Evolutionary conservation across 2,329 filamentous ascomycete species (phyloP).

Genomic region (Neoarthrinium moseri): DNA sequence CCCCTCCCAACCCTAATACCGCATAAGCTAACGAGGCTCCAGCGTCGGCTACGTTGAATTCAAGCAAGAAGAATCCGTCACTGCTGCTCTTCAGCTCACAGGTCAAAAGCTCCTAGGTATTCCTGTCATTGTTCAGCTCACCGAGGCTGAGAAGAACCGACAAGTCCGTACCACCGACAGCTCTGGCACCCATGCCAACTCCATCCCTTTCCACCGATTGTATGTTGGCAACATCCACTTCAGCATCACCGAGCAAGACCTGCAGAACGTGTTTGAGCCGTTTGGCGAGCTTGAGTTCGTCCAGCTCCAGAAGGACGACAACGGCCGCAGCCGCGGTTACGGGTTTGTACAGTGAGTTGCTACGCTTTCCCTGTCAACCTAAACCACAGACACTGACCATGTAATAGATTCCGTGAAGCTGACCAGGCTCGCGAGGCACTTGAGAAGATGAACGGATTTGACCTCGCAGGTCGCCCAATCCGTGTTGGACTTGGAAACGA

Average conservation of each 20-base stretch:
- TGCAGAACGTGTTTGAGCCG: slow-evolving; percentile 94
- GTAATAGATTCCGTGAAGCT: slow-evolving; percentile 80
- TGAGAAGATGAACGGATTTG: slow-evolving; percentile 99
- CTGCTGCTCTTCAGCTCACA: slow-evolving; percentile 93
- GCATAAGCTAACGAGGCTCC: slow-evolving; percentile 33
- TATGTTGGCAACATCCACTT: slow-evolving; percentile 99
- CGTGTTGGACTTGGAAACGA: slow-evolving; percentile 99
- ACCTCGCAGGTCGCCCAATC: slow-evolving; percentile 94
- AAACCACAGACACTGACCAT: slow-evolving; percentile 31
- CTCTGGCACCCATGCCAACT: slow-evolving; percentile 68
- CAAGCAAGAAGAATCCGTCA: slow-evolving; percentile 90
- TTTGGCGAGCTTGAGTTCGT: slow-evolving; percentile 98
- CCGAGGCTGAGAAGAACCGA: slow-evolving; percentile 98
- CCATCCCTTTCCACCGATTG: slow-evolving; percentile 92
- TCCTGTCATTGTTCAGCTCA: slow-evolving; percentile 96
- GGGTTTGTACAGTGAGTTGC: slow-evolving; percentile 93
- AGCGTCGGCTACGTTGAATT: slow-evolving; percentile 99
- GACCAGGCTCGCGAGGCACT: slow-evolving; percentile 89
- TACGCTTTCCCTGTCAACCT: background rate
- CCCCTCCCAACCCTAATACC: background rate
- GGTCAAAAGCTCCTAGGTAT: slow-evolving; percentile 98
- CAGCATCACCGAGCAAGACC: slow-evolving; percentile 94
- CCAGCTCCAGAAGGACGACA: slow-evolving; percentile 94
- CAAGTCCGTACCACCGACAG: slow-evolving; percentile 82
- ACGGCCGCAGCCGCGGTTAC: slow-evolving; percentile 86